These are phyloP conservation scores for Paraphoma sp. DNA, from an alignment of 2,329 filamentous ascomycete species.

Conservation along the genomic window DNA sequence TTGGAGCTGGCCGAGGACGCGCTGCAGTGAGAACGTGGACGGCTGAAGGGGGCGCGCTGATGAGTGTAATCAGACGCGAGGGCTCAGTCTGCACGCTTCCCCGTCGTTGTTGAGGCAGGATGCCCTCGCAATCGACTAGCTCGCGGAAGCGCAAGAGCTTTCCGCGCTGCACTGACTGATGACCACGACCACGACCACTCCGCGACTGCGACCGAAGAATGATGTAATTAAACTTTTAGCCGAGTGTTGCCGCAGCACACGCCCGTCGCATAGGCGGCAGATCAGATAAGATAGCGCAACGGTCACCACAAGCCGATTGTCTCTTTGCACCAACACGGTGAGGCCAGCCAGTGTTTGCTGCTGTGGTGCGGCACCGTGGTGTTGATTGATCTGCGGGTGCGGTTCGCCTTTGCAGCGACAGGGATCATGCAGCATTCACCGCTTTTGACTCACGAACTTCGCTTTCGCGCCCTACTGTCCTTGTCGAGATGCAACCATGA, in stretches of 20 bases:
- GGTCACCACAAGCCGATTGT: background rate
- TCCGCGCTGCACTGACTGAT: background rate
- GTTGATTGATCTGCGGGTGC: too few relatives aligned
- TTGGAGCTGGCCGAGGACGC: conserved; percentile 3
- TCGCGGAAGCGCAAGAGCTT: conserved; percentile 1
- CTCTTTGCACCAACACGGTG: background rate
- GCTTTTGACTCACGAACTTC: background rate
- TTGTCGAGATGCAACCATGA: background rate
- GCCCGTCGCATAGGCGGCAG: background rate
- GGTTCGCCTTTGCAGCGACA: too few relatives aligned
- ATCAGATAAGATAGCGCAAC: conserved; percentile 1
- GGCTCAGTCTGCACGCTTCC: background rate
- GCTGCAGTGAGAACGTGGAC: background rate
- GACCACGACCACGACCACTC: background rate
- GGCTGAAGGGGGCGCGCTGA: background rate
- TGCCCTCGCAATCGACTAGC: background rate
- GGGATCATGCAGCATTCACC: background rate
- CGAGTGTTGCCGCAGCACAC: background rate
- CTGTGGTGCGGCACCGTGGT: background rate
- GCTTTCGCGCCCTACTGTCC: background rate
- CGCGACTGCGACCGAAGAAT: background rate
- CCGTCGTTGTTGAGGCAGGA: background rate
- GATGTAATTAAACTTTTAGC: conserved; percentile 2
- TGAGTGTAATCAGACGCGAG: background rate
- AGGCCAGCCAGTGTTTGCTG: background rate